Conservation (phyloP, 495 filamentous ascomycete genomes). For the Penicillium dipodomyicola region DNA sequence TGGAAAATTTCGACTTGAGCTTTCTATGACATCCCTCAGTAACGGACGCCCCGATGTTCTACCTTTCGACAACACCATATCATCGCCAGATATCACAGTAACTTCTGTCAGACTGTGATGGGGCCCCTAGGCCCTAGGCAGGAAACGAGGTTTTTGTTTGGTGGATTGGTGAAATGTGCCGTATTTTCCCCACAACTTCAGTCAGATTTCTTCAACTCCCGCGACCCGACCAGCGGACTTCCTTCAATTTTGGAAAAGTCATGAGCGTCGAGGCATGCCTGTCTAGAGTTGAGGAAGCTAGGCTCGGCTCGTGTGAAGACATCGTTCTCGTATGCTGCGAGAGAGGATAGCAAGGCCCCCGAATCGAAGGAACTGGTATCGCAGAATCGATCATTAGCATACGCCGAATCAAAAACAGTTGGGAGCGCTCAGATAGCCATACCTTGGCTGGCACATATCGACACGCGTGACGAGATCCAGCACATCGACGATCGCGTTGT, state of each 20-base stretch:
- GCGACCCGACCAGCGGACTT: conserved; percentile 31
- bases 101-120: no score
- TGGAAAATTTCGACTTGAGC: not conserved
- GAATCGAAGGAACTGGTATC: conserved; percentile 12
- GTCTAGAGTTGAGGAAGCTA: conserved; percentile 54
- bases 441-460: conserved; percentile 14
- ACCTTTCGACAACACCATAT: no score
- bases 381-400: not conserved
- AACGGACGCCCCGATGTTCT: no score
- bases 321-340: conserved; percentile 50
- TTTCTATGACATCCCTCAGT: not conserved
- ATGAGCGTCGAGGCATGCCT: conserved; percentile 64
- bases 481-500: conserved; percentile 57
- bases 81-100: no score
- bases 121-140: no score
- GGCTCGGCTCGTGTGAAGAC: conserved; percentile 49
- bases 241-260: conserved; percentile 45
- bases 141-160: no score
- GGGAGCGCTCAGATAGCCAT: conserved; percentile 1
- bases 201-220: conserved; percentile 6
- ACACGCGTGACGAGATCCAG: conserved; percentile 35
- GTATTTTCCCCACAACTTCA: no score
- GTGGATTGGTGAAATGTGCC: no score
- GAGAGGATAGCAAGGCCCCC: conserved; percentile 22
- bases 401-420: not conserved